Evolutionary conservation across 108 stramenopile genomes (phyloP).

Genomic region (Mediolabrus comicus): DNA sequence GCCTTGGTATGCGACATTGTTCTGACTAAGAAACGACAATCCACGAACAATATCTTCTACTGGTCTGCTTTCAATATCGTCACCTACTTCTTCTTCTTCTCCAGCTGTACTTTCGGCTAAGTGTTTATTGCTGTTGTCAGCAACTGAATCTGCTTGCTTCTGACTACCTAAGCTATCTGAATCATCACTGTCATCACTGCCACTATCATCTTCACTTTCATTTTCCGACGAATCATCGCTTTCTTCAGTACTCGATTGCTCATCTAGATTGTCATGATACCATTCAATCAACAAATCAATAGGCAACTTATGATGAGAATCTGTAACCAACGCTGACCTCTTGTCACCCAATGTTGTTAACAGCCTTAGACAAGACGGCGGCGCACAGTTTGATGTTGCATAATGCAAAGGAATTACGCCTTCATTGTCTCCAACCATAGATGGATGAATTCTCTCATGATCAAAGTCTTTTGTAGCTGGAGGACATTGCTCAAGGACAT

Average conservation of each 20-base stretch:
- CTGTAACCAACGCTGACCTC: conserved; percentile 7
- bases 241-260: background rate
- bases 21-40: background rate
- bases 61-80: background rate
- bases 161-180: background rate
- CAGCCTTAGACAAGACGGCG: background rate
- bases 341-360: conserved; percentile 13
- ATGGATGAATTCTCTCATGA: conserved; percentile 8
- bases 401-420: conserved; percentile 39
- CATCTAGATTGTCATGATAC: conserved; percentile 9
- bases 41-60: background rate
- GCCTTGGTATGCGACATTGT: background rate
- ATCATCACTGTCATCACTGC: background rate
- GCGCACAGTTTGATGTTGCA: conserved; percentile 15
- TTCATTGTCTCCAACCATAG: conserved; percentile 26
- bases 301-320: conserved; percentile 14
- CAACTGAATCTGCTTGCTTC: background rate
- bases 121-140: background rate
- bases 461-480: background rate
- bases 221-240: background rate
- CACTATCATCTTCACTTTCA: conserved; percentile 7
- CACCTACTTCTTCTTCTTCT: too few relatives aligned
- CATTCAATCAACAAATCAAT: conserved; percentile 27
- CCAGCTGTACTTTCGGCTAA: background rate
- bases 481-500: conserved; percentile 14